phyloP scores from a whole-genome alignment of 164 flowering plant species.

The Euptelea pleiosperma region DNA sequence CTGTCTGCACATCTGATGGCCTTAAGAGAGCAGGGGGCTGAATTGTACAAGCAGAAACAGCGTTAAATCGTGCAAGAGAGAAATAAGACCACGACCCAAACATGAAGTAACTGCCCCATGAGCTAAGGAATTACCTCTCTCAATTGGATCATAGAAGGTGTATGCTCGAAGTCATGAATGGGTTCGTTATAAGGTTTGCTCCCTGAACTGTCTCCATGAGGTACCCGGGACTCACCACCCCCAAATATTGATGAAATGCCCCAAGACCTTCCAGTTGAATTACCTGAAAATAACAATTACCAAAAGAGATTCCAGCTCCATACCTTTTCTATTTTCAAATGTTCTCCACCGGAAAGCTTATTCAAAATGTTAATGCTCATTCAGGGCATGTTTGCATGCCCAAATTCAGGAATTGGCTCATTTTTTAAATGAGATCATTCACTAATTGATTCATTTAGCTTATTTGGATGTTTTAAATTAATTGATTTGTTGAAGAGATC shows the following conservation, averaged over 20 bases:
- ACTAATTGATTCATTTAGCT: too few species aligned
- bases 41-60: slow-evolving; percentile 2
- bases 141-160: slow-evolving; percentile 26
- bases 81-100: not conserved
- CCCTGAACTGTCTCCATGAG: slow-evolving; percentile 16
- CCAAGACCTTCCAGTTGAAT: slow-evolving; percentile 26
- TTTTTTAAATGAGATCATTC: too few species aligned
- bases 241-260: slow-evolving; percentile 35
- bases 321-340: too few species aligned
- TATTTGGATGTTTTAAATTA: too few species aligned
- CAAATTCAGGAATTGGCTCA: too few species aligned
- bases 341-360: too few species aligned
- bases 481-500: too few species aligned
- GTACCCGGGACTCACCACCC: slow-evolving; percentile 7
- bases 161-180: slow-evolving; percentile 11
- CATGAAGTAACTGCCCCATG: not conserved
- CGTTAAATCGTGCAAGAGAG: not conserved
- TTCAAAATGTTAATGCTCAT: too few species aligned
- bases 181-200: slow-evolving; percentile 17
- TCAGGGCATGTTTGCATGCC: too few species aligned
- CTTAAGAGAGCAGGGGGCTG: slow-evolving; percentile 38
- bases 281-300: too few species aligned
- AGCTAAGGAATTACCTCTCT: slow-evolving; percentile 25
- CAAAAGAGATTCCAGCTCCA: too few species aligned
- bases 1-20: slow-evolving; percentile 29